Evolutionary conservation across 2,329 filamentous ascomycete species (phyloP), one percentile per base, ranked within the genome.

Genomic region (Zymoseptoria crescenta): DNA sequence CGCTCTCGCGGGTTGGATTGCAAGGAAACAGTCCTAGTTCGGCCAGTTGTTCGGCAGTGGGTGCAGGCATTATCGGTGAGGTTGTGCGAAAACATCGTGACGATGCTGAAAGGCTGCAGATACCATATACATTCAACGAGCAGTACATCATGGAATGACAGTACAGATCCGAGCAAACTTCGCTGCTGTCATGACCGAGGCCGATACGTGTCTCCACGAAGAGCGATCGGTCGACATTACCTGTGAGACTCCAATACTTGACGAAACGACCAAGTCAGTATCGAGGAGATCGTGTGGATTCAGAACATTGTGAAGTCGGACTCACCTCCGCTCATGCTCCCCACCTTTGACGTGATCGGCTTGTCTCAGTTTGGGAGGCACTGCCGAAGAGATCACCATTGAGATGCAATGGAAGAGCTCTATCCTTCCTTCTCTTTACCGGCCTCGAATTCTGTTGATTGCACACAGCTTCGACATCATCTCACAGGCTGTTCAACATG

Each of bases 401-500:
- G 35, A 45, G 13, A 10, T 2, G 29, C n/a, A 45, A 24, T 24
- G 24, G 13, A 45, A 45, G 13, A 45, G 35, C 35, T 45, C 35
- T 10, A 10, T 30, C 29, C 8, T 30, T 30, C 10, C 29, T 30
- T 8, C 29, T 8, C 29, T n/a, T n/a, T 6, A 30, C 8, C 29
- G 10, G 35, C 35, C 13, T 45, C 35, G 16, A 5, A 24, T 24
- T 3, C 4, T 24, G 35, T 16, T 45, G 13, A 45, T 13, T 6
- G 35, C 16, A n/a, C 35, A 16, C 13, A n/a, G 35, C 35, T 45
- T 45, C 16, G n/a, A 45, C 13, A 16, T 45, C 16, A 16, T 6
- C 35, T 45, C 35, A 16, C 16, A 45, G 35, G 2, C n/a, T 45
- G 35, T 16, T 54, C 59, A 61, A n/a, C 29, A 68, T 66, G 65